Evolutionary conservation across 108 stramenopile species (phyloP).

Genomic region (Nannochloropsis gaditana): DNA sequence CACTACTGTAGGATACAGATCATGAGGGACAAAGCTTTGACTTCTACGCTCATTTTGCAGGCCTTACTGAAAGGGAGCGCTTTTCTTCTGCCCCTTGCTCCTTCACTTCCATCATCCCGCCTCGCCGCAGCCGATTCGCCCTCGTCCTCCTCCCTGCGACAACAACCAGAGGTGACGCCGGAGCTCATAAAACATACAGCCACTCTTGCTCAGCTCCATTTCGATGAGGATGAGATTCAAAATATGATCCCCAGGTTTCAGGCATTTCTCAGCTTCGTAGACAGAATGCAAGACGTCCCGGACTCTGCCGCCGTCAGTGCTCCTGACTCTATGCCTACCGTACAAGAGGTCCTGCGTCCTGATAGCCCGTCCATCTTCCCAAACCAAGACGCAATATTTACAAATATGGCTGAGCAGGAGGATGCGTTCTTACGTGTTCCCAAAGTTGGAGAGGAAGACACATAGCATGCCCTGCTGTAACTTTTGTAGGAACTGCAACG

Average conservation of each 20-base stretch:
- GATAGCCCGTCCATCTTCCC: background rate
- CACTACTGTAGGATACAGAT: too few relatives aligned
- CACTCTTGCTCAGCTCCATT: background rate
- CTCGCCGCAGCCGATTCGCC: background rate
- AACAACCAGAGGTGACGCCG: background rate
- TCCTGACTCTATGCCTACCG: background rate
- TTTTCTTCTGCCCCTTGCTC: background rate
- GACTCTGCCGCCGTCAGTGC: background rate
- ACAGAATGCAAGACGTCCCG: background rate
- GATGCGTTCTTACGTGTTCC: background rate
- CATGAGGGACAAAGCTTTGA: too few relatives aligned
- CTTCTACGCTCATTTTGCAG: too few relatives aligned
- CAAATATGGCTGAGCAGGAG: background rate
- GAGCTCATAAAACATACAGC: slow-evolving; percentile 10
- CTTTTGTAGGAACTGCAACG: too few relatives aligned
- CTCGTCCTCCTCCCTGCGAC: background rate
- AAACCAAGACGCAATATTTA: background rate
- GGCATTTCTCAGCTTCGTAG: slow-evolving; percentile 8
- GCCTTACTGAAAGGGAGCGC: background rate
- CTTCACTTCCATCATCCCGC: background rate
- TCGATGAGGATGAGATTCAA: background rate
- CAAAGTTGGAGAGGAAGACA: slow-evolving; percentile 1
- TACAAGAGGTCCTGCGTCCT: background rate
- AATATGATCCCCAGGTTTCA: background rate
- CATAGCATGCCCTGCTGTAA: background rate